A percentile compares a stretch with the other conserved stretches of the same genome.
Conservation (phyloP, 2,329 filamentous ascomycete species). For the Penicillium janthinellum region DNA sequence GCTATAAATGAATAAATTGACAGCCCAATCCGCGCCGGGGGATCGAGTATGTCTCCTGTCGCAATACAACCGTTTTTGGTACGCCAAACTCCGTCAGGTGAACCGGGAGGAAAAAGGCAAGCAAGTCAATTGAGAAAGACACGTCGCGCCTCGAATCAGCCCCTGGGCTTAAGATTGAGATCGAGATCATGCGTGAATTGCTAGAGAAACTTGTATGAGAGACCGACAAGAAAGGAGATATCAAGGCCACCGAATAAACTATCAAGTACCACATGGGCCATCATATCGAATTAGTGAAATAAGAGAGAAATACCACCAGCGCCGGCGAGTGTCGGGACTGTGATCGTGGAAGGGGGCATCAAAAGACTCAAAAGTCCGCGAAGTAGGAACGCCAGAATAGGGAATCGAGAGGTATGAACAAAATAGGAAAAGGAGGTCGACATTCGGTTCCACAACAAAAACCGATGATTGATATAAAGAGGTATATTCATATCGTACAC, state of each 20-base stretch:
- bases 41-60: not conserved
- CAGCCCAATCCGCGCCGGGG: conserved; percentile 1
- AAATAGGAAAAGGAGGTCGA: conserved; percentile 9
- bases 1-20: not conserved
- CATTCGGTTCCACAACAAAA: conserved; percentile 1
- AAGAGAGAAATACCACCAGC: conserved; percentile 19
- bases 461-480: not conserved
- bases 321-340: conserved; percentile 18
- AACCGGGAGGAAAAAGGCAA: conserved; percentile 8
- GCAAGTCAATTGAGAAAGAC: not conserved
- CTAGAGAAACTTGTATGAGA: not conserved
- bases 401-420: conserved; percentile 23
- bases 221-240: conserved; percentile 6
- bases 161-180: not conserved
- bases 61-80: conserved; percentile 17
- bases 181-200: not conserved
- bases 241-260: conserved; percentile 3
- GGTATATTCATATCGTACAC: conserved; percentile 26
- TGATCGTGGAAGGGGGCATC: conserved; percentile 24
- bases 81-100: conserved; percentile 22
- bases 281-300: not conserved
- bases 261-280: not conserved
- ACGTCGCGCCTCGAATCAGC: not conserved
- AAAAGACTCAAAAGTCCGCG: conserved; percentile 8
- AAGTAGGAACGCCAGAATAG: conserved; percentile 1